Conservation (phyloP, 2,329 filamentous ascomycete species). For the Penicillium nordicum region DNA sequence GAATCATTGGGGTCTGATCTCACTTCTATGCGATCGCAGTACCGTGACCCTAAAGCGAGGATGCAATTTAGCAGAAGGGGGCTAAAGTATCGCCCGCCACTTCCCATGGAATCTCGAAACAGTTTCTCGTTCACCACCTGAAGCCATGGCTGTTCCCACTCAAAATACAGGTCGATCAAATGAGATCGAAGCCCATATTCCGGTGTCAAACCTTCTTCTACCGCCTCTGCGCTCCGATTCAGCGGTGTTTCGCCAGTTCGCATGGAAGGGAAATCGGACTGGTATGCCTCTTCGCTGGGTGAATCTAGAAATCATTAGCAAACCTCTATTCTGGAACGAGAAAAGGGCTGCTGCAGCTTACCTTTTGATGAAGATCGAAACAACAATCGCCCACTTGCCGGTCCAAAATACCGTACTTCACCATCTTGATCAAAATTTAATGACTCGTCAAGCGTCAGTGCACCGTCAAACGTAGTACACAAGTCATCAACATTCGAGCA, state of each 20-base stretch:
- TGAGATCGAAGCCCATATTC: conserved; percentile 28
- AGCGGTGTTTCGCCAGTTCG: background rate
- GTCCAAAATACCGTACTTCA: conserved; percentile 38
- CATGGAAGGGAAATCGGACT: conserved; percentile 6
- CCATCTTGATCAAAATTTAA: conserved; percentile 37
- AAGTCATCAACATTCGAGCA: conserved; percentile 19
- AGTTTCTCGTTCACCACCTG: conserved; percentile 37
- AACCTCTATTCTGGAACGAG: background rate
- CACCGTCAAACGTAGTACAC: conserved; percentile 29
- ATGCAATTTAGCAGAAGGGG: conserved; percentile 35
- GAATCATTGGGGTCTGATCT: conserved; percentile 30
- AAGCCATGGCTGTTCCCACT: conserved; percentile 39
- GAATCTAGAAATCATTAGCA: conserved; percentile 9
- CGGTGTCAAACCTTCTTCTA: conserved; percentile 10
- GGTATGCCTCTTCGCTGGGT: conserved; percentile 2
- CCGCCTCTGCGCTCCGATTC: background rate
- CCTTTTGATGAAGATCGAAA: conserved; percentile 23
- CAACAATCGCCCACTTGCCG: conserved; percentile 36
- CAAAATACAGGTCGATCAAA: conserved; percentile 36
- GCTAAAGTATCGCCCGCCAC: conserved; percentile 31
- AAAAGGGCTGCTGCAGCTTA: background rate
- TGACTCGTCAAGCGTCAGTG: conserved; percentile 35
- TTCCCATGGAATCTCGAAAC: conserved; percentile 31
- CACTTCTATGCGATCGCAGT: conserved; percentile 32
- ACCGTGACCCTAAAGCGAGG: conserved; percentile 35